Conservation (phyloP, 768 basidiomycete species). For the Naganishia vishniacii region DNA sequence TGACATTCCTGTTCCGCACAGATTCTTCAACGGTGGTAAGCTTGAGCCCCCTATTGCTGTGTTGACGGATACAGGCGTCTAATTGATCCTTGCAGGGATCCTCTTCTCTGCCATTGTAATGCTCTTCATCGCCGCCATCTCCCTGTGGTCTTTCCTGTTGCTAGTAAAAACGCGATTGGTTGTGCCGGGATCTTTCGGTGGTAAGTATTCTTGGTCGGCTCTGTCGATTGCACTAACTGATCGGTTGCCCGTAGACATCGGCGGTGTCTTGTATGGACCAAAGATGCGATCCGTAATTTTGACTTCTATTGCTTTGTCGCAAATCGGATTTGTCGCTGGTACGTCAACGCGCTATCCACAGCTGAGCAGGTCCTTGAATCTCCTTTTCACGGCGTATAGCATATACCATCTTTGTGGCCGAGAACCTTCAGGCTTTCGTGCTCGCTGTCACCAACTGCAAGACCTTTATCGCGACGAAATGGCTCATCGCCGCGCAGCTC, state of each 20-base stretch:
- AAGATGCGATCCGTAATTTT: slow-evolving; percentile 91
- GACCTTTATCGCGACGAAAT: slow-evolving; percentile 62
- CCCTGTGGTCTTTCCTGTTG: slow-evolving; percentile 86
- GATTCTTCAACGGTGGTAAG: slow-evolving; percentile 76
- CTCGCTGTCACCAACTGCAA: slow-evolving; percentile 71
- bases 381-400: slow-evolving; percentile 69
- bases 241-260: slow-evolving; percentile 69
- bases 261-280: slow-evolving; percentile 80
- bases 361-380: too few species aligned
- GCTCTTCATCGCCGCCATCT: slow-evolving; percentile 73
- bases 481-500: slow-evolving; percentile 73
- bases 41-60: slow-evolving; percentile 42
- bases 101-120: slow-evolving; percentile 78
- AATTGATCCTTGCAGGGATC: slow-evolving; percentile 52
- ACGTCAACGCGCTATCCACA: too few species aligned
- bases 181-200: slow-evolving; percentile 88
- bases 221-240: not conserved
- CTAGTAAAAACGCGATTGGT: slow-evolving; percentile 80
- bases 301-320: slow-evolving; percentile 77
- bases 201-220: slow-evolving; percentile 51
- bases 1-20: slow-evolving; percentile 42
- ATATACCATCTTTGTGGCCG: slow-evolving; percentile 92
- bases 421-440: slow-evolving; percentile 81
- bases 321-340: slow-evolving; percentile 47
- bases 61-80: too few species aligned